phyloP scores from a whole-genome alignment of 2,329 filamentous ascomycete species.

The Colletotrichum sp. region DNA sequence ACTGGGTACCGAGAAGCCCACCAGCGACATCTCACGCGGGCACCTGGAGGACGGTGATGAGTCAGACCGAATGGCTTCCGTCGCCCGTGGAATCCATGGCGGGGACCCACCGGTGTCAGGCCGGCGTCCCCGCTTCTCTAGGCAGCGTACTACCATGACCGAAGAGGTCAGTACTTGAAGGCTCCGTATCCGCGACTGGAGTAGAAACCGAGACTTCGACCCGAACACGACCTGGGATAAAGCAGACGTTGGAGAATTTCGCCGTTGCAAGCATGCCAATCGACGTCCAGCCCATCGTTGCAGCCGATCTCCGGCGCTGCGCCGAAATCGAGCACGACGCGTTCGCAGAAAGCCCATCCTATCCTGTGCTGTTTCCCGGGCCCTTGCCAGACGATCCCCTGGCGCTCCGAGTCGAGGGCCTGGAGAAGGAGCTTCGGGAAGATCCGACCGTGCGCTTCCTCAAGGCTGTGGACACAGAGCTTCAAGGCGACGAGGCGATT shows the following conservation, averaged over 20 bases:
- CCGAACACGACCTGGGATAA: neutral
- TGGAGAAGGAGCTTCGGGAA: constrained; percentile 23
- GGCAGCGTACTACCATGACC: neutral
- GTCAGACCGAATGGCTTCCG: constrained; percentile 7
- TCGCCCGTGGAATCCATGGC: neutral
- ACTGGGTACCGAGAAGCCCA: neutral
- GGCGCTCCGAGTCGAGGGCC: constrained; percentile 24
- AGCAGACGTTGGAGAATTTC: neutral
- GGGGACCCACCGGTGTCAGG: neutral
- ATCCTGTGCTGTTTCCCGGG: constrained; percentile 30
- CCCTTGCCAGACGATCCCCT: constrained; percentile 28
- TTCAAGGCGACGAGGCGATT: constrained; percentile 27
- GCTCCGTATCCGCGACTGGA: neutral
- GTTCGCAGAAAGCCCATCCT: neutral
- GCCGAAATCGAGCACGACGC: constrained; percentile 15
- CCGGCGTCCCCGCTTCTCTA: neutral
- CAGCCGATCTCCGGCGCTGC: constrained; percentile 11
- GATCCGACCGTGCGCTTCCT: constrained; percentile 12
- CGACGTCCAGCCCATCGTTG: constrained; percentile 12
- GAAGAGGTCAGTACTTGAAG: neutral
- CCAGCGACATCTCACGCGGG: neutral
- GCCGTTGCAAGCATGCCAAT: constrained; percentile 6
- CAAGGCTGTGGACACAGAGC: constrained; percentile 20
- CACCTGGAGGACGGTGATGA: neutral
- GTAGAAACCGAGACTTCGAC: neutral